phyloP scores from a whole-genome alignment of 1,284 basidiomycete species.

The Irpex sp. region DNA sequence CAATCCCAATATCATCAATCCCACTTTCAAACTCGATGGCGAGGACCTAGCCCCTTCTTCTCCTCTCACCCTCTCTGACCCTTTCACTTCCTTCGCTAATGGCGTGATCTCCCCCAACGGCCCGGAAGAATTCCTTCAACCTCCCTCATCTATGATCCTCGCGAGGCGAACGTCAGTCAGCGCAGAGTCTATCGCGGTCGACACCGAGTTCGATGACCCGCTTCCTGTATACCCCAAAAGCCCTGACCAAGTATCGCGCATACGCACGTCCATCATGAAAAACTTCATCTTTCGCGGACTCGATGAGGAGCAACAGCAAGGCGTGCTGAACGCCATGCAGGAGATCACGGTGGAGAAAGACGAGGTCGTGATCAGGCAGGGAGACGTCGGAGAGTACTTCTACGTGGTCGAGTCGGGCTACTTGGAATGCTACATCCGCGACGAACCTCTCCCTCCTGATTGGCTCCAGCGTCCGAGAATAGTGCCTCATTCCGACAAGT shows the following conservation, averaged over 20 bases:
- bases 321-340: conserved; percentile 94
- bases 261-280: conserved; percentile 82
- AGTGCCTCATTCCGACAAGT: conserved; percentile 42
- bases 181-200: conserved; percentile 93
- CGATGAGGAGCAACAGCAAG: conserved; percentile 92
- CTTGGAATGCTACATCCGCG: conserved; percentile 84
- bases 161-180: conserved; percentile 92
- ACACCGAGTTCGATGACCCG: conserved; percentile 60
- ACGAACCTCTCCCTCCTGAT: conserved; percentile 56
- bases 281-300: conserved; percentile 97
- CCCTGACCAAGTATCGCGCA: conserved; percentile 81
- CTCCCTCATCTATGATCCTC: conserved; percentile 74
- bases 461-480: conserved; percentile 42
- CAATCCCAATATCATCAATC: conserved; percentile 22
- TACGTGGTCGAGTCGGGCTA: conserved; percentile 94
- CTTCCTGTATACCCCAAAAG: conserved; percentile 82
- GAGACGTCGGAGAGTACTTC: conserved; percentile 96
- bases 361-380: conserved; percentile 92
- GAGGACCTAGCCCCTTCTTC: conserved; percentile 61
- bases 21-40: conserved; percentile 55
- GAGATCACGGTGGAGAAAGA: conserved; percentile 74
- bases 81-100: conserved; percentile 39
- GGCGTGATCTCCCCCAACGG: conserved; percentile 36
- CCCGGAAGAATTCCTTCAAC: conserved; percentile 56
- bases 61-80: conserved; percentile 51